A percentile compares a stretch with the other conserved stretches of the same genome.
These are phyloP conservation scores for Claviceps sorghi DNA, from an alignment of 2,329 filamentous ascomycete genomes.

Conservation along the genomic window DNA sequence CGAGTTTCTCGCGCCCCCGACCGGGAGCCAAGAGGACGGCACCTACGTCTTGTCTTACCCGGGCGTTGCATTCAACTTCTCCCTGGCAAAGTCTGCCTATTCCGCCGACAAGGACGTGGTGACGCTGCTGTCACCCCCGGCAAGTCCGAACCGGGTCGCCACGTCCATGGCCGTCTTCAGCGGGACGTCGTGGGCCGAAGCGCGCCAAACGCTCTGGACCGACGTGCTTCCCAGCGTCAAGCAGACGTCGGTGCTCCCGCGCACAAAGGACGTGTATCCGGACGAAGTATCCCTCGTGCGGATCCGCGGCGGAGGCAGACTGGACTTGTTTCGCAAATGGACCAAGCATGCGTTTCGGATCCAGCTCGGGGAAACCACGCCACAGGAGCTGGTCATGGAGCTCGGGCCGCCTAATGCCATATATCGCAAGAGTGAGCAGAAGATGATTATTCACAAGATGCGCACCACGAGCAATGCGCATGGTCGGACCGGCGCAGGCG, in stretches of 20 bases:
- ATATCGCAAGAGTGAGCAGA: conserved; percentile 79
- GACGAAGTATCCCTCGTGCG: conserved; percentile 75
- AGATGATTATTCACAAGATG: conserved; percentile 70
- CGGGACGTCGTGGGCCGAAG: conserved; percentile 81
- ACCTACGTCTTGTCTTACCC: conserved; percentile 89
- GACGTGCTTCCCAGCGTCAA: conserved; percentile 60
- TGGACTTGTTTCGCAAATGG: conserved; percentile 65
- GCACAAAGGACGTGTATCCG: conserved; percentile 64
- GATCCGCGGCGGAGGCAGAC: conserved; percentile 60
- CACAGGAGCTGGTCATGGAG: conserved; percentile 81
- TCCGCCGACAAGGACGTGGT: conserved; percentile 70
- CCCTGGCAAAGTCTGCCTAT: conserved; percentile 59
- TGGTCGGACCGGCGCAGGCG: conserved; percentile 26
- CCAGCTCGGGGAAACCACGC: conserved; percentile 69
- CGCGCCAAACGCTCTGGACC: conserved; percentile 62
- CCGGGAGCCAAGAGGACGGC: conserved; percentile 39
- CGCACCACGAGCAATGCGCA: conserved; percentile 37
- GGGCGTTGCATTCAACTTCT: conserved; percentile 85
- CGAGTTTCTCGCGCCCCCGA: conserved; percentile 63
- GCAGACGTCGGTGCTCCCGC: conserved; percentile 50
- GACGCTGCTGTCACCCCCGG: conserved; percentile 64
- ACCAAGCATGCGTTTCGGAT: conserved; percentile 55
- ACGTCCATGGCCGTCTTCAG: conserved; percentile 82
- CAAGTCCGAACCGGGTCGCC: conserved; percentile 60
- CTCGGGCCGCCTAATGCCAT: conserved; percentile 88